Conservation (phyloP, 768 basidiomycete genomes). For the Krasilnikovozyma curviuscula region DNA sequence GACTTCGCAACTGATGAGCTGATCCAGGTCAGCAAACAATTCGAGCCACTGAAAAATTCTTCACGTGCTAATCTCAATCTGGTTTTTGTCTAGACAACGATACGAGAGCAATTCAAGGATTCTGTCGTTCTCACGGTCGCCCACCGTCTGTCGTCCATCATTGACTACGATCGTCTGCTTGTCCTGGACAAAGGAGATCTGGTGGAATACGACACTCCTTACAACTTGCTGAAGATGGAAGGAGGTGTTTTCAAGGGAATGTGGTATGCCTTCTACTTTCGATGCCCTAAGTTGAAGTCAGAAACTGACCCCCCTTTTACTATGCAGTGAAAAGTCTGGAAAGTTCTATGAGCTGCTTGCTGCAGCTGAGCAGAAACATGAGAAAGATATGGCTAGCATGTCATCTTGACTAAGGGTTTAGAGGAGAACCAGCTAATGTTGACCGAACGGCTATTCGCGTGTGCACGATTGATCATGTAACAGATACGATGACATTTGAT, state of each 20-base stretch:
- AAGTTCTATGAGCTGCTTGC: conserved; percentile 22
- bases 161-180: conserved; percentile 25
- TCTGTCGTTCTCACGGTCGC: conserved; percentile 24
- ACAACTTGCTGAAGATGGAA: conserved; percentile 21
- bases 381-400: too few relatives aligned
- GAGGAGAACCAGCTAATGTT: too few relatives aligned
- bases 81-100: too few relatives aligned
- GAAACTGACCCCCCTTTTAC: neutral
- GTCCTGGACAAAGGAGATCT: conserved; percentile 26
- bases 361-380: conserved; percentile 15
- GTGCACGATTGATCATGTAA: too few relatives aligned
- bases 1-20: conserved; percentile 25
- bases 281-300: neutral
- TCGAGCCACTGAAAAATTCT: too few relatives aligned
- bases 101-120: conserved; percentile 22
- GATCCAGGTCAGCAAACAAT: conserved; percentile 26
- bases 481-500: too few relatives aligned
- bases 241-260: conserved; percentile 19
- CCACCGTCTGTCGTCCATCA: conserved; percentile 21
- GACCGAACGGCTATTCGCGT: too few relatives aligned
- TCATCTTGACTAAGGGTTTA: too few relatives aligned
- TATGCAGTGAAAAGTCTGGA: conserved; percentile 23
- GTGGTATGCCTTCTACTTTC: neutral
- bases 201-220: conserved; percentile 22
- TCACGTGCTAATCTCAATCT: too few relatives aligned